Evolutionary conservation across 495 filamentous ascomycete genomes (phyloP).

Genomic region (Hypoxylon fuscum): DNA sequence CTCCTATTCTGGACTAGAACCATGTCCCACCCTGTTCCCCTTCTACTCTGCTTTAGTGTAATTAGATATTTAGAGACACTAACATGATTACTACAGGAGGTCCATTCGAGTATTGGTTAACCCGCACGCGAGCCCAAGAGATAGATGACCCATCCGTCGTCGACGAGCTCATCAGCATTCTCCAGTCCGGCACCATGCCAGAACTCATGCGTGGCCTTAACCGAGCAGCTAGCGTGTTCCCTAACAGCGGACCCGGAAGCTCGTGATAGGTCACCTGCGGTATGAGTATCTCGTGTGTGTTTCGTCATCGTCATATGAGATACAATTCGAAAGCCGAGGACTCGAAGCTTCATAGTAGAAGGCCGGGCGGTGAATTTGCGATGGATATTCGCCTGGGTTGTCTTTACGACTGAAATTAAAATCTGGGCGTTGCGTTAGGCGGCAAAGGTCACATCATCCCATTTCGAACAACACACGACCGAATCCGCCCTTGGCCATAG

Average conservation of each 20-base stretch:
- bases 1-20: too few species aligned
- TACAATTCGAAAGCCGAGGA: background rate
- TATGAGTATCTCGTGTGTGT: background rate
- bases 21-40: too few species aligned
- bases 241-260: slow-evolving; percentile 19
- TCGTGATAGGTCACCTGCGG: background rate
- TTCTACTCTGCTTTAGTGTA: too few species aligned
- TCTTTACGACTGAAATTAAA: too few species aligned
- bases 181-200: slow-evolving; percentile 48
- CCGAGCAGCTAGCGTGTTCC: slow-evolving; percentile 45
- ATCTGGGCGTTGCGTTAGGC: too few species aligned
- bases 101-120: slow-evolving; percentile 58
- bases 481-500: too few species aligned
- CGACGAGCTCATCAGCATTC: slow-evolving; percentile 43
- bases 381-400: too few species aligned
- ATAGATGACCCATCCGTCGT: slow-evolving; percentile 43
- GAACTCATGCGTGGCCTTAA: slow-evolving; percentile 45
- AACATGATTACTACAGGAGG: slow-evolving; percentile 43
- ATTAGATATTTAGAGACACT: slow-evolving; percentile 5
- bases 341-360: too few species aligned
- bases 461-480: too few species aligned
- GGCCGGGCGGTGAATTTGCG: too few species aligned
- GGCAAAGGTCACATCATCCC: too few species aligned
- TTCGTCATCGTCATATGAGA: background rate
- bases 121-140: slow-evolving; percentile 47